Evolutionary conservation across 805 yeast genomes (phyloP).

Genomic region (Maudiozyma bulderi): DNA sequence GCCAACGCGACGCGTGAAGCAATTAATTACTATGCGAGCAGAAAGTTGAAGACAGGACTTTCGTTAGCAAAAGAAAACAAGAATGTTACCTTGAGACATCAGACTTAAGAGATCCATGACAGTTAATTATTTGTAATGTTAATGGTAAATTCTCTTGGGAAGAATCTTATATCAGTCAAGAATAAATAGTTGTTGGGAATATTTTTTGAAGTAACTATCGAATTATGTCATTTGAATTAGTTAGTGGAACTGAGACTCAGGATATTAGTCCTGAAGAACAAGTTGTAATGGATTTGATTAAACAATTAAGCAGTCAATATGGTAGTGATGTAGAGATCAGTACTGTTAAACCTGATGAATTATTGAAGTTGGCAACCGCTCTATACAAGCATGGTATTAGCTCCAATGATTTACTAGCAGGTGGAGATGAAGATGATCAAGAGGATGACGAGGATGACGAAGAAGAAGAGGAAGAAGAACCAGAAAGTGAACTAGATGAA

Average conservation of each 20-base stretch:
- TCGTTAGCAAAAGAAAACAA: no score
- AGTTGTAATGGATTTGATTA: not conserved
- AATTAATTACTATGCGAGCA: no score
- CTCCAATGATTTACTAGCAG: slow-evolving; percentile 6
- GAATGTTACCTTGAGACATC: no score
- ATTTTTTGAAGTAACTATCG: no score
- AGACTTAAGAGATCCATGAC: no score
- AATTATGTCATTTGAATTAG: no score
- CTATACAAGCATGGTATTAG: slow-evolving; percentile 5
- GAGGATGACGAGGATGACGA: slow-evolving; percentile 7
- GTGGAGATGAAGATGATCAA: slow-evolving; percentile 6
- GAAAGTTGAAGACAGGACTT: no score
- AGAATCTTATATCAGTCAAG: no score
- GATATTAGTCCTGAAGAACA: not conserved
- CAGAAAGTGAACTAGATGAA: slow-evolving; percentile 22
- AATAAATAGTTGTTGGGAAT: no score
- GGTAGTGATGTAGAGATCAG: not conserved
- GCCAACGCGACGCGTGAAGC: no score
- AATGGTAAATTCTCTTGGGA: no score
- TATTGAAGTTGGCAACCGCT: slow-evolving; percentile 4
- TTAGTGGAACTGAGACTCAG: not conserved
- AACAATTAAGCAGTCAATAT: not conserved
- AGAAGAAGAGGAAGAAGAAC: slow-evolving; percentile 5
- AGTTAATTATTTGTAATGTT: no score
- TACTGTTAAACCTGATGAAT: not conserved